A percentile compares a stretch with the other conserved stretches of the same genome.
Evolutionary conservation across 1,139 yeast species (phyloP).

Genomic region (Candida sanyaensis): DNA sequence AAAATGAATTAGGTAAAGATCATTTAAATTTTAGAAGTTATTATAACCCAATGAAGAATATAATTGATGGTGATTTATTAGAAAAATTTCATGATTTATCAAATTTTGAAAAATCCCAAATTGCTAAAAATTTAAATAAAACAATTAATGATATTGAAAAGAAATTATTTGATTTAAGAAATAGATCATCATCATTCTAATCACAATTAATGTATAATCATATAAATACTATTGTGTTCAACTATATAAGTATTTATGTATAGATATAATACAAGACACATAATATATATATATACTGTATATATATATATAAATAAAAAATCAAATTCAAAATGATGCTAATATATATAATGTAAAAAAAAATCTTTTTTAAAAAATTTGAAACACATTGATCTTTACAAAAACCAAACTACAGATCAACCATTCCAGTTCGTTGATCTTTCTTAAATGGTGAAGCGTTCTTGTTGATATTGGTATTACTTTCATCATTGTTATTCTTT

Average conservation of each 20-base stretch:
- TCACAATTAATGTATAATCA: no score
- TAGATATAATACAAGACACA: constrained; percentile 2
- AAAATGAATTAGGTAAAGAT: constrained; percentile 56
- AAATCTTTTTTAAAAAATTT: background rate
- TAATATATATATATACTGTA: background rate
- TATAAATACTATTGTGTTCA: no score
- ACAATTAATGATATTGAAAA: constrained; percentile 61
- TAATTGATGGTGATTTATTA: constrained; percentile 86
- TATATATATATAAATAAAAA: no score
- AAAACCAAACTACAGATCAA: constrained; percentile 7
- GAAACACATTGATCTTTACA: background rate
- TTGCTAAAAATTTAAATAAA: constrained; percentile 58
- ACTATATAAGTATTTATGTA: background rate
- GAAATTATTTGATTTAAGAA: constrained; percentile 60
- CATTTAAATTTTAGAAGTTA: constrained; percentile 71
- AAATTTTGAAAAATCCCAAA: constrained; percentile 38
- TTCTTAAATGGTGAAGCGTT: constrained; percentile 9
- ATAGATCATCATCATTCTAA: constrained; percentile 27
- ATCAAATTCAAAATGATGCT: background rate
- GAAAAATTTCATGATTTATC: constrained; percentile 53
- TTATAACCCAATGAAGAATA: constrained; percentile 73
- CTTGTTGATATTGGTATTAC: background rate
- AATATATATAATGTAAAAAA: background rate
- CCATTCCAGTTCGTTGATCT: constrained; percentile 11
- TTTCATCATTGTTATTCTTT: constrained; percentile 5